These are phyloP conservation scores for Quercus dentata DNA, from an alignment of 306 rosid genomes.

Conservation along the genomic window DNA sequence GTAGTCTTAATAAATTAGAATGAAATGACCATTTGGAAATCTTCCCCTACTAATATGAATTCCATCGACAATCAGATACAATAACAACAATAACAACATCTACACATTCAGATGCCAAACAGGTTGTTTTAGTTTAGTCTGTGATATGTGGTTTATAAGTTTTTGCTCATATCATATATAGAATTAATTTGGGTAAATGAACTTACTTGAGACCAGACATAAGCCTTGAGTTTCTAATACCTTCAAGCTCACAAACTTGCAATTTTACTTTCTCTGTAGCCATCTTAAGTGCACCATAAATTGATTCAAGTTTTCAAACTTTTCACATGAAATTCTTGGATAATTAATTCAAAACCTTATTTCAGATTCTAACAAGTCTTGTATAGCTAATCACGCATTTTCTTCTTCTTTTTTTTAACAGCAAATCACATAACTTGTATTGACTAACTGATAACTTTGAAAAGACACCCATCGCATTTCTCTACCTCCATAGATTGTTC, in stretches of 20 bases:
- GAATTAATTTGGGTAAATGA: not conserved
- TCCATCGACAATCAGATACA: not conserved
- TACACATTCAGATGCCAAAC: not conserved
- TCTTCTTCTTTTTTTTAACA: no score
- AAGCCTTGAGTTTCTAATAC: not conserved
- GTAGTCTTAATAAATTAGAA: slow-evolving; percentile 1
- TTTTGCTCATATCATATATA: not conserved
- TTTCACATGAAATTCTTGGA: not conserved
- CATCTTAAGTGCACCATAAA: not conserved
- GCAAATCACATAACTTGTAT: not conserved
- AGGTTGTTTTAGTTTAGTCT: not conserved
- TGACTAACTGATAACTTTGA: not conserved
- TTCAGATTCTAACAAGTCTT: not conserved
- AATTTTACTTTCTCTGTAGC: not conserved
- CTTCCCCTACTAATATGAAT: not conserved
- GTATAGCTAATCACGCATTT: not conserved
- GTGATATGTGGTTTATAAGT: not conserved
- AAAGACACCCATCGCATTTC: no score
- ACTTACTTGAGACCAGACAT: not conserved
- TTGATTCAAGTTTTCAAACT: not conserved
- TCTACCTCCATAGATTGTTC: not conserved
- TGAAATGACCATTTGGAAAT: not conserved
- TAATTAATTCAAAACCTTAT: not conserved
- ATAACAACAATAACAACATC: not conserved
- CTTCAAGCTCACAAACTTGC: not conserved